Evolutionary conservation across 331 rosid species (phyloP).

Genomic region (Cydonia oblonga): DNA sequence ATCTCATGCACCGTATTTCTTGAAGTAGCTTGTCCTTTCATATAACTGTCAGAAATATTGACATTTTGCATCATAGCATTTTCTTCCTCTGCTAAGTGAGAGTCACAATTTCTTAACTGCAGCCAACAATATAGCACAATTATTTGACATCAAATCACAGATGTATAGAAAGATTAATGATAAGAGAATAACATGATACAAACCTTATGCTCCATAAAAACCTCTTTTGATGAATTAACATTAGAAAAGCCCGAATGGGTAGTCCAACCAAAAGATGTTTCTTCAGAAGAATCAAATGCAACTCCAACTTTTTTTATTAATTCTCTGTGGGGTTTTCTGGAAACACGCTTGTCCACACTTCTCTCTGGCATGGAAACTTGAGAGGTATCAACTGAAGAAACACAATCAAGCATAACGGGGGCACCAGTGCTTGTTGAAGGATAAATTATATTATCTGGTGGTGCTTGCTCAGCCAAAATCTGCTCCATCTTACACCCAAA

Average conservation of each 20-base stretch:
- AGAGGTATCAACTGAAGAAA: slow-evolving; percentile 18
- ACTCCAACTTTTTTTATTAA: slow-evolving; percentile 33
- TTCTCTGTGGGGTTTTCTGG: slow-evolving; percentile 47
- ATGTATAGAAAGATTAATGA: slow-evolving; percentile 6
- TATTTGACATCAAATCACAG: neutral
- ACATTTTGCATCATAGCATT: slow-evolving; percentile 19
- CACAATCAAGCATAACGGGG: slow-evolving; percentile 24
- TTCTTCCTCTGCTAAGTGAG: slow-evolving; percentile 32
- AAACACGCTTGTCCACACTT: slow-evolving; percentile 15
- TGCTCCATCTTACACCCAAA: slow-evolving; percentile 26
- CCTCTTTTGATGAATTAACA: slow-evolving; percentile 33
- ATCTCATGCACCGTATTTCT: slow-evolving; percentile 17
- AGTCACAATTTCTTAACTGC: slow-evolving; percentile 45
- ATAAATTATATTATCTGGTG: slow-evolving; percentile 32
- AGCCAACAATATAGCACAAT: slow-evolving; percentile 20
- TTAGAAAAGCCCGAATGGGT: slow-evolving; percentile 19
- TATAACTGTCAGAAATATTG: slow-evolving; percentile 21
- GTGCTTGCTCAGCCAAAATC: slow-evolving; percentile 23
- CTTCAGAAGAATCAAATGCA: slow-evolving; percentile 27
- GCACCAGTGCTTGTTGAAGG: slow-evolving; percentile 21
- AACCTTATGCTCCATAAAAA: slow-evolving; percentile 43
- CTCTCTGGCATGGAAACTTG: slow-evolving; percentile 39
- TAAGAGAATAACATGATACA: slow-evolving; percentile 18
- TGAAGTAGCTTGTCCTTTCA: slow-evolving; percentile 25
- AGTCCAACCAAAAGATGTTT: slow-evolving; percentile 28